Conservation (phyloP, 2,329 filamentous ascomycete species). For the Talaromyces rugulosus region DNA sequence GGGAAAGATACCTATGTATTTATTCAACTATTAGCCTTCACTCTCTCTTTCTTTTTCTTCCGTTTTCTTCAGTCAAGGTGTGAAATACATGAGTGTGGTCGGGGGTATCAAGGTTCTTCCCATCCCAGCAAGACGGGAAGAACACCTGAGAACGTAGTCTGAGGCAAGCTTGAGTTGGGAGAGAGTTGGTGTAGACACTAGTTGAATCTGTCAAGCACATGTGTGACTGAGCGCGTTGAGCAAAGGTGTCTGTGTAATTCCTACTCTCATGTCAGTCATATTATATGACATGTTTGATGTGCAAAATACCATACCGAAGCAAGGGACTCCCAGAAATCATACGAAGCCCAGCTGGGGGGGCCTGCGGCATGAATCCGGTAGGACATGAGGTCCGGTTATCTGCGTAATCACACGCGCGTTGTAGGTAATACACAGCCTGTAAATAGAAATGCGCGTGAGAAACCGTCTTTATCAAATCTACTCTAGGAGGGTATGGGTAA, state of each 20-base stretch:
- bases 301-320: slow-evolving; percentile 13
- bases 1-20: slow-evolving; percentile 28
- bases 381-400: slow-evolving; percentile 13
- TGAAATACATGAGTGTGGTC: slow-evolving; percentile 28
- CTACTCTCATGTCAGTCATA: slow-evolving; percentile 5
- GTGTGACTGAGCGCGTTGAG: slow-evolving; percentile 51
- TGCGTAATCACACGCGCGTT: slow-evolving; percentile 19
- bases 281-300: background rate
- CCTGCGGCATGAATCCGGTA: slow-evolving; percentile 9
- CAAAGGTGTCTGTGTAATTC: slow-evolving; percentile 16
- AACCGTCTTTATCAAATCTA: too few relatives aligned
- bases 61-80: slow-evolving; percentile 17
- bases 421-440: slow-evolving; percentile 20
- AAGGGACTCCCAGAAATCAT: slow-evolving; percentile 19
- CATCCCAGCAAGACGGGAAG: slow-evolving; percentile 37
- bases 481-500: background rate
- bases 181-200: slow-evolving; percentile 50
- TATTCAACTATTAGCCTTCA: background rate
- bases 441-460: background rate
- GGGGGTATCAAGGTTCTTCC: slow-evolving; percentile 25
- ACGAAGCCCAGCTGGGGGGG: slow-evolving; percentile 21
- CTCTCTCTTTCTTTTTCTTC: background rate
- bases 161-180: slow-evolving; percentile 52
- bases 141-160: slow-evolving; percentile 30
- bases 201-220: slow-evolving; percentile 51